Percentiles rank a stretch among this genome's conserved stretches.
Evolutionary conservation across 1,284 basidiomycete species (phyloP).

Genomic region (Schizophyllum commune): DNA sequence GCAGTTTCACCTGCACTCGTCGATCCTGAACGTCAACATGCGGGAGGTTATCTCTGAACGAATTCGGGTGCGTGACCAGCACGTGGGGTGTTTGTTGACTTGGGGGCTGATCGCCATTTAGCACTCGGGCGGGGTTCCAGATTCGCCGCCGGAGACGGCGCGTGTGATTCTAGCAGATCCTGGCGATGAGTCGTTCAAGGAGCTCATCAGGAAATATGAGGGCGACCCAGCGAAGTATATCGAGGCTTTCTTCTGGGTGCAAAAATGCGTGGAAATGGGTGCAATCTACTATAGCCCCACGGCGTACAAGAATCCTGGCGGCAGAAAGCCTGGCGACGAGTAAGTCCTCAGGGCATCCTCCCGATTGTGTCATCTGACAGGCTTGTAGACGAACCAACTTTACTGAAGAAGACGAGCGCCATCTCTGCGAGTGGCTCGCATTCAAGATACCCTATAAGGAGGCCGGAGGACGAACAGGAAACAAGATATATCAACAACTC

Average conservation of each 20-base stretch:
- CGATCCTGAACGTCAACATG: slow-evolving; percentile 67
- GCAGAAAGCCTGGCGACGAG: slow-evolving; percentile 74
- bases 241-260: slow-evolving; percentile 74
- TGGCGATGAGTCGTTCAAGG: slow-evolving; percentile 61
- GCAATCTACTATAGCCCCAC: slow-evolving; percentile 57
- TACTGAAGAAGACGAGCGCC: slow-evolving; percentile 62
- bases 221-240: slow-evolving; percentile 60
- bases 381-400: slow-evolving; percentile 60
- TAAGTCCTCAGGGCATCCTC: slow-evolving; percentile 27
- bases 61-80: slow-evolving; percentile 48
- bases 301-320: slow-evolving; percentile 75
- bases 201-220: slow-evolving; percentile 63
- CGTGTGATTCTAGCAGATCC: slow-evolving; percentile 71
- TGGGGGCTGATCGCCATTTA: slow-evolving; percentile 18
- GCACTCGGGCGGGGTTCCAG: slow-evolving; percentile 73
- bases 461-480: slow-evolving; percentile 70
- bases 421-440: slow-evolving; percentile 70
- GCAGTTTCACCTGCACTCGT: slow-evolving; percentile 68
- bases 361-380: background rate
- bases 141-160: slow-evolving; percentile 55
- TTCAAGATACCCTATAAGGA: slow-evolving; percentile 72
- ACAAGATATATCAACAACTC: slow-evolving; percentile 64
- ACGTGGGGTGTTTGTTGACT: background rate
- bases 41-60: slow-evolving; percentile 52
- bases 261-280: slow-evolving; percentile 66